A percentile compares a stretch with the other conserved stretches of the same genome.
Evolutionary conservation across 1,284 basidiomycete species (phyloP).

Genomic region (Cutaneotrichosporon curvatum): DNA sequence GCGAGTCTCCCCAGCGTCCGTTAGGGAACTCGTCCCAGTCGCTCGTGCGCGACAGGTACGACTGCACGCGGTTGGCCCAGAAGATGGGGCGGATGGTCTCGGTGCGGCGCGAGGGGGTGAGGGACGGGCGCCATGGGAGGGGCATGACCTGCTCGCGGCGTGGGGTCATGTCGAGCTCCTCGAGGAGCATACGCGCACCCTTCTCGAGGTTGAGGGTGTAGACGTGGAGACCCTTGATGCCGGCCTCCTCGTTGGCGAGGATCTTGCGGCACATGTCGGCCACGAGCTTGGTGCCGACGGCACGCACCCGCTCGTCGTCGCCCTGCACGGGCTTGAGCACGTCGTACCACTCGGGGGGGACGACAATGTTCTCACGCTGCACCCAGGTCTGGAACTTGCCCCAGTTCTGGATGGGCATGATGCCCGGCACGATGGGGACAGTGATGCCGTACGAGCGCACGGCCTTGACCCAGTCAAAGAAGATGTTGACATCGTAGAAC

Average conservation of each 20-base stretch:
- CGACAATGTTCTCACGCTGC: slow-evolving; percentile 71
- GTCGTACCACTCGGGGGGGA: slow-evolving; percentile 74
- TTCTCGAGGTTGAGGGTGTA: slow-evolving; percentile 99
- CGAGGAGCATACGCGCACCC: slow-evolving; percentile 83
- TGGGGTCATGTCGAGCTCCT: slow-evolving; percentile 77
- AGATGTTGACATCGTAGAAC: slow-evolving; percentile 88
- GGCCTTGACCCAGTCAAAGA: slow-evolving; percentile 75
- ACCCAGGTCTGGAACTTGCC: slow-evolving; percentile 93
- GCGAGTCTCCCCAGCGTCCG: slow-evolving; percentile 94
- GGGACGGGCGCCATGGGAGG: slow-evolving; percentile 86
- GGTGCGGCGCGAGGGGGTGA: slow-evolving; percentile 76
- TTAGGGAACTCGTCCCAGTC: slow-evolving; percentile 99
- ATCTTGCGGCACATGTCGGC: slow-evolving; percentile 81
- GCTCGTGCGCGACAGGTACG: slow-evolving; percentile 79
- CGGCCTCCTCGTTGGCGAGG: slow-evolving; percentile 62
- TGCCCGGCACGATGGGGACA: slow-evolving; percentile 82
- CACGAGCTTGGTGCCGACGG: slow-evolving; percentile 77
- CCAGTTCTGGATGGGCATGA: slow-evolving; percentile 97
- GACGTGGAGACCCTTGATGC: slow-evolving; percentile 82
- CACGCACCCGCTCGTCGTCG: slow-evolving; percentile 82
- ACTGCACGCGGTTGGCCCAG: slow-evolving; percentile 80
- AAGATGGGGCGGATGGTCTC: slow-evolving; percentile 89
- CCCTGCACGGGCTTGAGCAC: slow-evolving; percentile 83
- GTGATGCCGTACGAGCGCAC: slow-evolving; percentile 81
- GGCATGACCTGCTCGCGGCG: slow-evolving; percentile 80